Evolutionary conservation across 179 eudicot genomes (phyloP).

Genomic region (Heliamphora ciliata): DNA sequence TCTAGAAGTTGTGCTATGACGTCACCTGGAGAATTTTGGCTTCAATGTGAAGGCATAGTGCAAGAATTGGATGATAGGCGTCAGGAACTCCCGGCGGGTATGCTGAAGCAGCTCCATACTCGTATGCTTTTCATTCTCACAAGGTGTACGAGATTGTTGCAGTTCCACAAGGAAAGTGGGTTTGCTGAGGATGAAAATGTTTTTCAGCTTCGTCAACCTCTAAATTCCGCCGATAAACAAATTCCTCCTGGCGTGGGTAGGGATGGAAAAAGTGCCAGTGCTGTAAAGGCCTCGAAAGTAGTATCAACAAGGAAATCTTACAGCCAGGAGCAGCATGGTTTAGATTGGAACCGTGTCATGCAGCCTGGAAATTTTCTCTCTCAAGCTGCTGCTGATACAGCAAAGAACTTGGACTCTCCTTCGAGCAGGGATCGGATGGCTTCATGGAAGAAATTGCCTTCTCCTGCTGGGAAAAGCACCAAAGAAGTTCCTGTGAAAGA

Average conservation of each 20-base stretch:
- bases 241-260: conserved; percentile 34
- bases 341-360: conserved; percentile 34
- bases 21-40: conserved; percentile 95
- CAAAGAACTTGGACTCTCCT: conserved; percentile 46
- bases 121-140: conserved; percentile 98
- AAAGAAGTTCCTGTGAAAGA: conserved; percentile 43
- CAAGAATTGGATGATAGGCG: conserved; percentile 98
- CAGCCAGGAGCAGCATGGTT: conserved; percentile 66
- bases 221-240: conserved; percentile 60
- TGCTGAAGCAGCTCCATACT: conserved; percentile 90
- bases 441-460: conserved; percentile 91
- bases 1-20: conserved; percentile 91
- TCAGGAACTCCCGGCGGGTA: conserved; percentile 87
- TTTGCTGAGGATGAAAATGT: conserved; percentile 79
- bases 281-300: conserved; percentile 38
- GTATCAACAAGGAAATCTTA: conserved; percentile 48
- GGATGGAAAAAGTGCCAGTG: conserved; percentile 32
- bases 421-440: conserved; percentile 64
- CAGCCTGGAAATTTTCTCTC: conserved; percentile 34
- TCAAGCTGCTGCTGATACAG: conserved; percentile 33
- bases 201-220: conserved; percentile 68
- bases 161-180: conserved; percentile 97
- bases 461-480: conserved; percentile 56
- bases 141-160: conserved; percentile 89
- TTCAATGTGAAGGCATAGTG: conserved; percentile 98